A percentile compares a stretch with the other conserved stretches of the same genome.
These are phyloP conservation scores for Nicotiana noctiflora DNA, from an alignment of 257 asterid genomes.

Conservation along the genomic window DNA sequence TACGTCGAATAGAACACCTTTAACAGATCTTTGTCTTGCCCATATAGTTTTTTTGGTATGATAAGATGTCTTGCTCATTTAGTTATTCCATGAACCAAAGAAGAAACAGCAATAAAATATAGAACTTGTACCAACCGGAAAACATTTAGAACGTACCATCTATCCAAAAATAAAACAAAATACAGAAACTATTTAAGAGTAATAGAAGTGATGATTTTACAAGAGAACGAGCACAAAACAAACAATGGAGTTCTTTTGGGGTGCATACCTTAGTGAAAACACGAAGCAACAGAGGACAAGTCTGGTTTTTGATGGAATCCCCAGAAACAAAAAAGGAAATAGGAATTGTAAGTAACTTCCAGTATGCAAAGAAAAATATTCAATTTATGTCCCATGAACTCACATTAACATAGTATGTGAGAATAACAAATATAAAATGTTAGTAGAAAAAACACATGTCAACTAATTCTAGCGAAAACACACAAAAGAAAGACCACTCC, in stretches of 20 bases:
- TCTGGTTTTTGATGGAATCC: background rate
- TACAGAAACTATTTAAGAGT: background rate
- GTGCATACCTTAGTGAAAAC: slow-evolving; percentile 9
- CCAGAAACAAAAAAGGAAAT: background rate
- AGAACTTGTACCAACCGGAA: background rate
- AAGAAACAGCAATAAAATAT: too few relatives aligned
- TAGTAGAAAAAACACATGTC: background rate
- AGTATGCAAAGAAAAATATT: background rate
- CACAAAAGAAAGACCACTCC: background rate
- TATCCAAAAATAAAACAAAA: background rate
- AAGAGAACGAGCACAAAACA: background rate
- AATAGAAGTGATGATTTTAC: background rate
- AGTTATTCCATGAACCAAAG: background rate
- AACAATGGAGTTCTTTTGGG: background rate
- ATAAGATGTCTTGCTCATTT: background rate
- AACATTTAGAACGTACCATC: background rate
- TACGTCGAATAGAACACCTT: background rate
- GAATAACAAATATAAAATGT: background rate
- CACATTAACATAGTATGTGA: background rate
- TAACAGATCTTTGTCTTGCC: background rate
- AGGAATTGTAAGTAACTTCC: background rate
- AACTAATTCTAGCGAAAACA: background rate
- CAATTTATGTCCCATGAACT: background rate
- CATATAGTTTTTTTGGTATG: background rate
- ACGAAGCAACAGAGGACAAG: slow-evolving; percentile 7